These are phyloP conservation scores for Incumbomyces lentus DNA, from an alignment of 2,329 filamentous ascomycete genomes.

Conservation along the genomic window DNA sequence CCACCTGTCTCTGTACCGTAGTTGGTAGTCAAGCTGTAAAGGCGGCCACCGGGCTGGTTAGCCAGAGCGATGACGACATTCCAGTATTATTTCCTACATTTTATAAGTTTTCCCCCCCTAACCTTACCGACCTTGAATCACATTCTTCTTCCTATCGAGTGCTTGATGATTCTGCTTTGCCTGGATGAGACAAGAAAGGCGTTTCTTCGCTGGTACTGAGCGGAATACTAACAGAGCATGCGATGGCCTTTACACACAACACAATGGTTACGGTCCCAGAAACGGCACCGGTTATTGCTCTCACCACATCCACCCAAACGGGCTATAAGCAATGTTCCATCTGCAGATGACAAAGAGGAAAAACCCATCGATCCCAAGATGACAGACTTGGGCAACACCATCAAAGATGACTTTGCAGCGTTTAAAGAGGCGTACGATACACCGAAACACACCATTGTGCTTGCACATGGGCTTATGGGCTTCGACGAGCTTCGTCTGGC, in stretches of 20 bases:
- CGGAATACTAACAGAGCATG: neutral
- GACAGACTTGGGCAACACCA: constrained; percentile 39
- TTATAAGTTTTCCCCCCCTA: too few relatives aligned
- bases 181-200: neutral
- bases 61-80: too few relatives aligned
- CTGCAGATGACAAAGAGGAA: constrained; percentile 3
- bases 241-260: constrained; percentile 1
- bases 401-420: constrained; percentile 52
- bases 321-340: too few relatives aligned
- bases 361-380: constrained; percentile 11
- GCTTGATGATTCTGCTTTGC: too few relatives aligned
- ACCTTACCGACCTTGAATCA: too few relatives aligned
- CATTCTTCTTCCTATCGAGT: too few relatives aligned
- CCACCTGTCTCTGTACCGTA: too few relatives aligned
- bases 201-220: neutral
- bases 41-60: too few relatives aligned
- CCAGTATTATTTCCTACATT: too few relatives aligned
- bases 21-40: too few relatives aligned
- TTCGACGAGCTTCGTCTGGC: constrained; percentile 52
- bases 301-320: too few relatives aligned
- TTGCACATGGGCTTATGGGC: constrained; percentile 56
- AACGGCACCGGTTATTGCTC: too few relatives aligned
- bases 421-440: constrained; percentile 49
- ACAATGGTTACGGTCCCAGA: neutral
- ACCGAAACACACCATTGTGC: constrained; percentile 49